phyloP scores from a whole-genome alignment of 768 basidiomycete genomes.

The Kwoniella mangroviensis region DNA sequence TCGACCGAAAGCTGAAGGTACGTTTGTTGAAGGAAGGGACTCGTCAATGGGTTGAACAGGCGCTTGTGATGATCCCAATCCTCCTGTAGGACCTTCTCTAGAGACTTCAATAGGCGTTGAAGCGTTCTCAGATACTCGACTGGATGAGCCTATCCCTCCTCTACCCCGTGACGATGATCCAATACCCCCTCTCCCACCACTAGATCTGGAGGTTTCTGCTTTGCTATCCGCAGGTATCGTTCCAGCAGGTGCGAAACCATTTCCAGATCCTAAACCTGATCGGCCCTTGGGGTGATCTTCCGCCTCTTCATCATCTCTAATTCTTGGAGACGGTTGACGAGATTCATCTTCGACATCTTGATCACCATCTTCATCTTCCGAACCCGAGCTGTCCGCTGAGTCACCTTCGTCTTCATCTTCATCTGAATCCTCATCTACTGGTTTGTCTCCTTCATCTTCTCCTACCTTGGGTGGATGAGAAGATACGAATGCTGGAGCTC shows the following conservation, averaged over 20 bases:
- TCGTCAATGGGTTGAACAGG: slow-evolving; percentile 41
- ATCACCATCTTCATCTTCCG: slow-evolving; percentile 23
- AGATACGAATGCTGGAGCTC: slow-evolving; percentile 52
- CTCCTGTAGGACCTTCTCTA: slow-evolving; percentile 25
- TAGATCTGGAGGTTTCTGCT: slow-evolving; percentile 3
- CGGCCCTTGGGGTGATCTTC: slow-evolving; percentile 26
- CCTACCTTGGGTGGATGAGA: slow-evolving; percentile 10
- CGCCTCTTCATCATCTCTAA: slow-evolving; percentile 30
- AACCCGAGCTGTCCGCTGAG: slow-evolving; percentile 13
- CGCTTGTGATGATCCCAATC: slow-evolving; percentile 40
- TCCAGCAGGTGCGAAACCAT: slow-evolving; percentile 16
- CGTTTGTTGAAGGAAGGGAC: slow-evolving; percentile 11
- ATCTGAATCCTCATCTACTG: slow-evolving; percentile 11
- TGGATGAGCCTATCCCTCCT: slow-evolving; percentile 38
- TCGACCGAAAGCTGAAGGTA: slow-evolving; percentile 33
- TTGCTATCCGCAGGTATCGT: neutral
- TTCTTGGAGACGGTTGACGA: slow-evolving; percentile 28
- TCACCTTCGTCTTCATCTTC: slow-evolving; percentile 14
- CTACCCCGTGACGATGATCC: slow-evolving; percentile 28
- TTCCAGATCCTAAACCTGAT: slow-evolving; percentile 27
- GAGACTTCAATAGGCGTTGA: slow-evolving; percentile 2
- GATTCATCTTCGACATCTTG: slow-evolving; percentile 22
- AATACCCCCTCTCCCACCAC: slow-evolving; percentile 30
- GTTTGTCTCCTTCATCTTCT: slow-evolving; percentile 19
- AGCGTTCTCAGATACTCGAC: neutral